A percentile compares a stretch with the other conserved stretches of the same genome.
Evolutionary conservation across 352 stramenopile genomes (phyloP).

Genomic region (Phytophthora lateralis): DNA sequence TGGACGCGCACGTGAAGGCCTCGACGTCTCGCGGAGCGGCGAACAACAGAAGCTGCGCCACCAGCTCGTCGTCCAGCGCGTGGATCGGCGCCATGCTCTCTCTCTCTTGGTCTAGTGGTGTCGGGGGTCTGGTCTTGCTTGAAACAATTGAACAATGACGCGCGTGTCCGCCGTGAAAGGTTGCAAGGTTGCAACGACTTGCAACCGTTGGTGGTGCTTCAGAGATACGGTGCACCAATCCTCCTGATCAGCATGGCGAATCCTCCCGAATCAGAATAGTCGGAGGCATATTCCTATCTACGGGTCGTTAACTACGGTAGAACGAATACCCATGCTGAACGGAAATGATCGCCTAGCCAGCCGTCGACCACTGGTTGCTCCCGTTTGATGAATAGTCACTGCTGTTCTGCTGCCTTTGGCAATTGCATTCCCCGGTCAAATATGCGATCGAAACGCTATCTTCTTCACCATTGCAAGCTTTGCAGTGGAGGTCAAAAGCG

Average conservation of each 20-base stretch:
- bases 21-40: constrained; percentile 37
- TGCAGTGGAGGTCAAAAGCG: no score
- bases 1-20: constrained; percentile 40
- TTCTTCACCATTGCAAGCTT: no score
- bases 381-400: no score
- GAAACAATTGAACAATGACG: constrained; percentile 16
- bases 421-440: no score
- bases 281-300: background rate
- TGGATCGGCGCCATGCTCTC: constrained; percentile 35
- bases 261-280: background rate
- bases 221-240: constrained; percentile 22
- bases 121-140: constrained; percentile 5
- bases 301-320: background rate
- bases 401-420: no score
- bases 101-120: constrained; percentile 1
- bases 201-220: constrained; percentile 16
- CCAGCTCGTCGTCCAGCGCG: constrained; percentile 36
- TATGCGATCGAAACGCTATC: no score
- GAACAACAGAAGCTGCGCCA: constrained; percentile 36
- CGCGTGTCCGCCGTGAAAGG: constrained; percentile 8
- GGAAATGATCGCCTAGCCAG: no score
- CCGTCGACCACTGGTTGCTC: no score
- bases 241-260: constrained; percentile 4
- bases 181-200: constrained; percentile 7
- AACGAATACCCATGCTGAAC: no score